Evolutionary conservation across 306 rosid genomes (phyloP).

Genomic region (Fragaria ananassa): DNA sequence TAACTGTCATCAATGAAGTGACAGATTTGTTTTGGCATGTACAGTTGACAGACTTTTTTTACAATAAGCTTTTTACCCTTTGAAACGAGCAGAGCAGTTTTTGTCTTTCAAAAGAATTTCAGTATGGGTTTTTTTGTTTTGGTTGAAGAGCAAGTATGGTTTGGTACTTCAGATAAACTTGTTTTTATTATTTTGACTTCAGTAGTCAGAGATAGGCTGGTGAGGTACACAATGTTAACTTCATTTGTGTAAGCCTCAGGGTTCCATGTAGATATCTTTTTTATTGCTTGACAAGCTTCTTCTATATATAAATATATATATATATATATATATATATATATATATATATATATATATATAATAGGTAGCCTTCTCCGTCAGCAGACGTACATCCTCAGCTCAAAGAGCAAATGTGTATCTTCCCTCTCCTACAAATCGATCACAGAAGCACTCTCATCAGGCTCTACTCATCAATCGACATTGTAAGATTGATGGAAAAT

Average conservation of each 20-base stretch:
- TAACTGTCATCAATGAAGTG: neutral
- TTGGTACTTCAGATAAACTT: neutral
- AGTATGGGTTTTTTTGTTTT: too few species aligned
- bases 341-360: neutral
- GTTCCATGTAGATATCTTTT: neutral
- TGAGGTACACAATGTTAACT: neutral
- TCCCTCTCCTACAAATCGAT: neutral
- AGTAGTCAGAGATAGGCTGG: neutral
- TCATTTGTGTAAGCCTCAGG: too few species aligned
- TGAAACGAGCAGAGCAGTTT: neutral
- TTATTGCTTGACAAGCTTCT: neutral
- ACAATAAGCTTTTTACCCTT: neutral
- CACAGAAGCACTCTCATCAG: neutral
- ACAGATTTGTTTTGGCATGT: neutral
- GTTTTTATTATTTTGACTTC: neutral
- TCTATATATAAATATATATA: neutral
- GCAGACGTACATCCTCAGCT: neutral
- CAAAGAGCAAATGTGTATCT: neutral
- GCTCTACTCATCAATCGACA: neutral
- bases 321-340: neutral
- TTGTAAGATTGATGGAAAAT: neutral
- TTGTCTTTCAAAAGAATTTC: neutral
- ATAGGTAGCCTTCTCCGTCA: neutral
- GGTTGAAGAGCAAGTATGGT: neutral
- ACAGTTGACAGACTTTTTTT: neutral